A percentile compares a stretch with the other conserved stretches of the same genome.
Evolutionary conservation across 2,329 filamentous ascomycete species (phyloP).

Genomic region (Monascus ruber): DNA sequence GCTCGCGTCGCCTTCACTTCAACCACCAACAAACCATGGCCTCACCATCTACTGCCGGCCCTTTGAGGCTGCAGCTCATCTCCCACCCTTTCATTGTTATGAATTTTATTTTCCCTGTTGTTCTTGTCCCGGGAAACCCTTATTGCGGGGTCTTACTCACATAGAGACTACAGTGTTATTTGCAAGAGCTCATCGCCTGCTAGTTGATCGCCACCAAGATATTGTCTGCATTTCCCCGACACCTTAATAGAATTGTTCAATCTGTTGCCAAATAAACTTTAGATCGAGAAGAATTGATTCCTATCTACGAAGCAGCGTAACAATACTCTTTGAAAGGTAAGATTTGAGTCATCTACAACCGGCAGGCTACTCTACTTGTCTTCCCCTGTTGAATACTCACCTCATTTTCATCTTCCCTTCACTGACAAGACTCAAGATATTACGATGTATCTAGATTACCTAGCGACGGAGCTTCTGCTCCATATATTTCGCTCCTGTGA

Average conservation of each 20-base stretch:
- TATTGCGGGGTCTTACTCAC: slow-evolving; percentile 21
- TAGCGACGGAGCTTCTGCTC: slow-evolving; percentile 48
- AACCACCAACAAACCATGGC: slow-evolving; percentile 10
- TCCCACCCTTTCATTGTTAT: slow-evolving; percentile 1
- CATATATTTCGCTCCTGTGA: slow-evolving; percentile 45
- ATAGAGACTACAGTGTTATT: slow-evolving; percentile 10
- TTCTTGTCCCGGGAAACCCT: slow-evolving; percentile 13
- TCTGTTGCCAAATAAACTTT: no score
- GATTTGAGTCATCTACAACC: no score
- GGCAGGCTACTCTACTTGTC: not conserved
- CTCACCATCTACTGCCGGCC: slow-evolving; percentile 7
- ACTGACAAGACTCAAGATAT: slow-evolving; percentile 1
- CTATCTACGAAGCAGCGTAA: no score
- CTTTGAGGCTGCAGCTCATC: slow-evolving; percentile 7
- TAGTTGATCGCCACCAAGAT: not conserved
- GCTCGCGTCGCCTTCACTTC: no score
- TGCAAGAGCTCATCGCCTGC: slow-evolving; percentile 7
- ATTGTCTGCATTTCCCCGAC: not conserved
- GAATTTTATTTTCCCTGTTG: slow-evolving; percentile 1
- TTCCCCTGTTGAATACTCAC: not conserved
- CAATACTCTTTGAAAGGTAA: no score
- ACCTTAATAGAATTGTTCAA: no score
- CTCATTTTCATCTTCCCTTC: not conserved
- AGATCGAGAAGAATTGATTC: no score
- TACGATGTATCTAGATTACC: slow-evolving; percentile 42